phyloP scores from a whole-genome alignment of 257 asterid genomes.

The Pogostemon cablin region DNA sequence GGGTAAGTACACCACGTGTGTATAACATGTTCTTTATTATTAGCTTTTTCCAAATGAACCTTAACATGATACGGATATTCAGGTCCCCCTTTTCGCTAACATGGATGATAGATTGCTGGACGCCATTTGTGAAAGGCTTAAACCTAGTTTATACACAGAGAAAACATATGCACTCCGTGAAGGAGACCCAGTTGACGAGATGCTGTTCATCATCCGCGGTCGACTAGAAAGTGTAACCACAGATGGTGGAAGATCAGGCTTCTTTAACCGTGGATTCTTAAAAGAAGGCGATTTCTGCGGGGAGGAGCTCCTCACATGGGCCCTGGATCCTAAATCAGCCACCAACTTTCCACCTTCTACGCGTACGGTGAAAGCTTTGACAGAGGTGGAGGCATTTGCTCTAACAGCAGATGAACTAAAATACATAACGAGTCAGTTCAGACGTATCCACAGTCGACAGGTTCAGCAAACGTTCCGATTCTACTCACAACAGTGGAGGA shows the following conservation, averaged over 20 bases:
- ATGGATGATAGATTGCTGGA: slow-evolving; percentile 96
- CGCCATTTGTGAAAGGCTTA: slow-evolving; percentile 94
- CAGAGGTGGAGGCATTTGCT: slow-evolving; percentile 97
- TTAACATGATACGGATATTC: slow-evolving; percentile 18
- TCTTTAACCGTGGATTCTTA: slow-evolving; percentile 80
- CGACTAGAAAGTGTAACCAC: slow-evolving; percentile 92
- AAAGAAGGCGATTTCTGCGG: slow-evolving; percentile 93
- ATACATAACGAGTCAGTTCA: slow-evolving; percentile 86
- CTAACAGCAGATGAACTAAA: slow-evolving; percentile 85
- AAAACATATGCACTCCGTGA: slow-evolving; percentile 79
- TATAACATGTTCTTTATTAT: too few species aligned
- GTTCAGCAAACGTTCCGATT: slow-evolving; percentile 94
- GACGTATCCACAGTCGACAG: slow-evolving; percentile 89
- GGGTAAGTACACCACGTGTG: slow-evolving; percentile 50
- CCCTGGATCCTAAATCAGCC: slow-evolving; percentile 84
- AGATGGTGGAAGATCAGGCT: slow-evolving; percentile 97
- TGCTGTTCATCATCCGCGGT: slow-evolving; percentile 95
- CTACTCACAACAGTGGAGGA: slow-evolving; percentile 99
- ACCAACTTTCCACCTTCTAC: slow-evolving; percentile 92
- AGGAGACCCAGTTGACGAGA: slow-evolving; percentile 92
- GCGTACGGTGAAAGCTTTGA: slow-evolving; percentile 84
- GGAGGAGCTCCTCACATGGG: slow-evolving; percentile 99
- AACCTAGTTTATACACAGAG: slow-evolving; percentile 92
- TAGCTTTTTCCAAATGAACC: not conserved
- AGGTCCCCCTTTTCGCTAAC: slow-evolving; percentile 97